Evolutionary conservation across 257 asterid genomes (phyloP), one percentile per base, ranked within the genome.

Genomic region (Jaltomata sinuosa): DNA sequence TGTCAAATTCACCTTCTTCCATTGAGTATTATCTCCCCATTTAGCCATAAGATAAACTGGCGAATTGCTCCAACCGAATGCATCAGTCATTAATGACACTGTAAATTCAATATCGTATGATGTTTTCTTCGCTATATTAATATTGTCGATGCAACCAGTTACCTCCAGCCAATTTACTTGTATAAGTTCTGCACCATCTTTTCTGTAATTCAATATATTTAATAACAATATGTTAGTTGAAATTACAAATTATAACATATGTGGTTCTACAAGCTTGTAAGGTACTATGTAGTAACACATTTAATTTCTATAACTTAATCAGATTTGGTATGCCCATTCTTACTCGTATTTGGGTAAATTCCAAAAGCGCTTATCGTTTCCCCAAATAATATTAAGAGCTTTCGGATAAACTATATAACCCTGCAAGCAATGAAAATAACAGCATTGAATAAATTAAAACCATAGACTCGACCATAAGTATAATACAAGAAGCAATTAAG

Each of bases 91-190:
- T 2, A 86, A 61, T 16, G 89, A 84, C 12, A 88, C 2, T 0
- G 14, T 8, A 42, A 88, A 88, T 11, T 65, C 88, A 25, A 88
- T 82, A 2, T 86, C 83, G 14, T 87, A 87, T 1, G 38, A 14
- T 0, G 25, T 10, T 69, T 84, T 86, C 6, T 45, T 21, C 2
- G 34, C 49, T 1, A n/a, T 0, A 8, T 52, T 83, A 4, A 53
- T 79, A 3, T 25, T 11, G 31, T 78, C 27, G 1, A 88, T 84
- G 5, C 65, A 86, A 6, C 87, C 84, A 62, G 87, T 86, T n/a
- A 88, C 88, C 84, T 88, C 91, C 11, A 85, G 84, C 91, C 91
- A 88, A n/a, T 15, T 77, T 78, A 84, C 88, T 47, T 88, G 89
- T 3, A 79, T 42, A 47, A 86, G 25, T 40, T 82, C 87, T 1